Evolutionary conservation across 2,329 filamentous ascomycete species (phyloP).

Genomic region (Chrysoporthe deuterocubensis): DNA sequence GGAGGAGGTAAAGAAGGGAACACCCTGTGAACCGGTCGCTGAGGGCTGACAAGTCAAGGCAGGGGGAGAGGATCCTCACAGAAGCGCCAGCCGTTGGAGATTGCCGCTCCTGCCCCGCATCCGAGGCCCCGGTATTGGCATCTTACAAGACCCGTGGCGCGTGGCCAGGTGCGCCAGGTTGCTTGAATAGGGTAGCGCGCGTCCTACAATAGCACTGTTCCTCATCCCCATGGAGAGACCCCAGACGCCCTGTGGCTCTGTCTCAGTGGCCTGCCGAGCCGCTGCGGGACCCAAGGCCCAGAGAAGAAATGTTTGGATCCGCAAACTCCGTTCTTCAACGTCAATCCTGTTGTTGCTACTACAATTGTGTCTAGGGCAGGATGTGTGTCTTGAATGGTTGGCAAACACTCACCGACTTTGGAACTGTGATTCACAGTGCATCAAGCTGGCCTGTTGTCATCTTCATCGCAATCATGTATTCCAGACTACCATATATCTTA

Average conservation of each 20-base stretch:
- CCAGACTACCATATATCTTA: no score
- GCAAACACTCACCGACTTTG: no score
- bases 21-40: background rate
- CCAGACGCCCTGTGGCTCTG: background rate
- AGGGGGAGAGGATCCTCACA: background rate
- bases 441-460: no score
- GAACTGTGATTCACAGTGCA: no score
- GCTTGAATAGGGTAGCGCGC: background rate
- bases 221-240: background rate
- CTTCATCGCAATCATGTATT: no score
- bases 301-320: background rate
- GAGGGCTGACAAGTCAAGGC: background rate
- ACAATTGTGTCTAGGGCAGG: background rate
- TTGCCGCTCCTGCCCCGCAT: slow-evolving; percentile 2
- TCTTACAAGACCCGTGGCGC: background rate
- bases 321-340: background rate
- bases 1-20: background rate
- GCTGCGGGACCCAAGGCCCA: background rate
- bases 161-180: background rate
- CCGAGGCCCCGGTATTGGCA: background rate
- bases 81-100: background rate
- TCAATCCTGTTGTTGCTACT: background rate
- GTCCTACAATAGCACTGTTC: slow-evolving; percentile 4
- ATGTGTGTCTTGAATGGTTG: background rate
- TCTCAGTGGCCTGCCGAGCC: background rate